These are phyloP conservation scores for Macadamia tetraphylla DNA, from an alignment of 164 flowering plant genomes.

Conservation along the genomic window DNA sequence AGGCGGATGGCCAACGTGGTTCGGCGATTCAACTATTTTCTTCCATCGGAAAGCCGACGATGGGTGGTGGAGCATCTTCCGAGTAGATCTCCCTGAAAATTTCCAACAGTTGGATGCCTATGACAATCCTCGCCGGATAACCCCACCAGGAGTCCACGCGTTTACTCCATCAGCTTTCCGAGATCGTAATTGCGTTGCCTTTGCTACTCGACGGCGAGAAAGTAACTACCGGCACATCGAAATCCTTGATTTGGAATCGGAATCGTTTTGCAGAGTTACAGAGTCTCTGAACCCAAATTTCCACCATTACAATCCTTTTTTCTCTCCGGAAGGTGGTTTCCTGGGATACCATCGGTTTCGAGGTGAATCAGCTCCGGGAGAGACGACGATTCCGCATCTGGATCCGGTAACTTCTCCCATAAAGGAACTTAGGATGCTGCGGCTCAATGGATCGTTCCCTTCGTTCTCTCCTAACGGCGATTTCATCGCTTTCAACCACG, in stretches of 20 bases:
- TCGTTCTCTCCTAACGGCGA: slow-evolving; percentile 52
- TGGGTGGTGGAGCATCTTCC: slow-evolving; percentile 93
- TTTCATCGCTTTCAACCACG: slow-evolving; percentile 50
- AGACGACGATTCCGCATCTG: slow-evolving; percentile 47
- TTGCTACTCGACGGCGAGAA: slow-evolving; percentile 65
- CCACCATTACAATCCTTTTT: slow-evolving; percentile 85
- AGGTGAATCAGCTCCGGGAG: slow-evolving; percentile 47
- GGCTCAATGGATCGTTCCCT: slow-evolving; percentile 65
- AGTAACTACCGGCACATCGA: slow-evolving; percentile 62
- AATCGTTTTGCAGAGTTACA: slow-evolving; percentile 44
- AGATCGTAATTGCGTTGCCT: slow-evolving; percentile 46
- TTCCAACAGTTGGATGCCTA: slow-evolving; percentile 8
- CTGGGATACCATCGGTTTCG: slow-evolving; percentile 85
- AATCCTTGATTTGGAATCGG: slow-evolving; percentile 45
- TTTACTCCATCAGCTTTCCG: slow-evolving; percentile 74
- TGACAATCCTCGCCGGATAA: slow-evolving; percentile 37
- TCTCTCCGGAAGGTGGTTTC: slow-evolving; percentile 47
- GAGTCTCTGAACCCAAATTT: slow-evolving; percentile 44
- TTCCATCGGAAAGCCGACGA: slow-evolving; percentile 75
- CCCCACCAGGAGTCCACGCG: slow-evolving; percentile 78
- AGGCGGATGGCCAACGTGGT: slow-evolving; percentile 95
- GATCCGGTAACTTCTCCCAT: slow-evolving; percentile 51
- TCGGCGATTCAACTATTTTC: slow-evolving; percentile 57
- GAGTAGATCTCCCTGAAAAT: slow-evolving; percentile 37
- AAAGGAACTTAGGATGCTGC: slow-evolving; percentile 37